Percentiles rank a stretch among this genome's conserved stretches.
Conservation (phyloP, 1,284 basidiomycete species). For the Irpex rosettiformis region DNA sequence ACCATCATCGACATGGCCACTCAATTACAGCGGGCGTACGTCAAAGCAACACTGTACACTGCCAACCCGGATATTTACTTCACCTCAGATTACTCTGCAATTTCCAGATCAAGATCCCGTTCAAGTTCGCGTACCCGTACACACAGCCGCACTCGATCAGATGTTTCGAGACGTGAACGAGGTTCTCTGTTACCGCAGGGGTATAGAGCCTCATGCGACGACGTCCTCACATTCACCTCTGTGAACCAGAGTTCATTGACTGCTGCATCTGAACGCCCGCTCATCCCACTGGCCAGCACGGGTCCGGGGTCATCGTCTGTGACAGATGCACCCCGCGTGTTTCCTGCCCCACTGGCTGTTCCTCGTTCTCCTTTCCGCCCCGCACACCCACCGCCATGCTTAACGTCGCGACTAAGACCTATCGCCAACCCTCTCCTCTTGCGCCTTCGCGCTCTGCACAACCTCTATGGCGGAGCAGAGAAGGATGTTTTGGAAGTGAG, state of each 20-base stretch:
- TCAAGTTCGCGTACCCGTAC: slow-evolving; percentile 13
- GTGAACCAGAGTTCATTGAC: slow-evolving; percentile 2
- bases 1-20: slow-evolving; percentile 49
- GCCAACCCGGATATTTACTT: slow-evolving; percentile 28
- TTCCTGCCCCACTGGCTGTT: slow-evolving; percentile 22
- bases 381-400: slow-evolving; percentile 12
- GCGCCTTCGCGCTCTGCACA: slow-evolving; percentile 54
- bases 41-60: slow-evolving; percentile 47
- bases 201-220: slow-evolving; percentile 38
- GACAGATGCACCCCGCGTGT: slow-evolving; percentile 20
- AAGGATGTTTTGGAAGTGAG: slow-evolving; percentile 33
- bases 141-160: slow-evolving; percentile 13
- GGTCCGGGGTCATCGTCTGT: slow-evolving; percentile 7
- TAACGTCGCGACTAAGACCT: slow-evolving; percentile 36
- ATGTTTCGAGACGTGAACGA: slow-evolving; percentile 14
- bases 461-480: slow-evolving; percentile 38
- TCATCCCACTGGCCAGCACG: slow-evolving; percentile 10
- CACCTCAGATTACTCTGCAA: slow-evolving; percentile 16
- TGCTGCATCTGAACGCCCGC: slow-evolving; percentile 1
- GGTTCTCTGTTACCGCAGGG: slow-evolving; percentile 36
- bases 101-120: slow-evolving; percentile 19
- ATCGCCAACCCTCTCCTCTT: slow-evolving; percentile 58
- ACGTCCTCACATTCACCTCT: slow-evolving; percentile 34
- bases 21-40: slow-evolving; percentile 54
- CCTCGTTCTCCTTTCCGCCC: slow-evolving; percentile 29